Conservation (phyloP, 805 yeast genomes). For the Hanseniaspora valbyensis region DNA sequence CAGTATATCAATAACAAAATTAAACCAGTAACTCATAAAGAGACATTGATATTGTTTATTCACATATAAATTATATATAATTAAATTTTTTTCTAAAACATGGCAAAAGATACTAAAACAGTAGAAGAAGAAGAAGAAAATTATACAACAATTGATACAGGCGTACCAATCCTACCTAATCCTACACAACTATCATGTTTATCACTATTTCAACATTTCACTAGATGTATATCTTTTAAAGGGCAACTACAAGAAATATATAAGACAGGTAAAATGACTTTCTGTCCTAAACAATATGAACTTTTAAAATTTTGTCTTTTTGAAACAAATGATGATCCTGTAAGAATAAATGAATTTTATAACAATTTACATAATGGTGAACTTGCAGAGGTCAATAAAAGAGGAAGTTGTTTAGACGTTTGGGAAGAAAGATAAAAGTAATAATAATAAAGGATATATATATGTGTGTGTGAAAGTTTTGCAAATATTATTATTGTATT, state of each 20-base stretch:
- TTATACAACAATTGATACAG: slow-evolving; percentile 10
- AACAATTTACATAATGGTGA: slow-evolving; percentile 31
- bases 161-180: slow-evolving; percentile 7
- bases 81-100: too few relatives aligned
- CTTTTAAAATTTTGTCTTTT: slow-evolving; percentile 70
- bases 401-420: slow-evolving; percentile 74
- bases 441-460: too few relatives aligned
- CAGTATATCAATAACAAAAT: too few relatives aligned
- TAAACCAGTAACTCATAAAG: background rate
- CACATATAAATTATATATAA: too few relatives aligned
- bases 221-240: slow-evolving; percentile 79
- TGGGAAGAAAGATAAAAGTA: slow-evolving; percentile 43
- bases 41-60: too few relatives aligned
- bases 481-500: too few relatives aligned
- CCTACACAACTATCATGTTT: slow-evolving; percentile 14
- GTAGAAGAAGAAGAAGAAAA: background rate
- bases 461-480: too few relatives aligned
- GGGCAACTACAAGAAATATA: slow-evolving; percentile 81
- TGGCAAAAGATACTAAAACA: background rate
- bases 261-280: slow-evolving; percentile 65
- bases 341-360: slow-evolving; percentile 64
- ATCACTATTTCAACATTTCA: slow-evolving; percentile 47
- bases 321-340: slow-evolving; percentile 38
- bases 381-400: slow-evolving; percentile 28
- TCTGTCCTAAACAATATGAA: slow-evolving; percentile 57